A percentile compares a stretch with the other conserved stretches of the same genome.
These are phyloP conservation scores for Persicaria maculosa DNA, from an alignment of 148 eudicot species.

Conservation along the genomic window DNA sequence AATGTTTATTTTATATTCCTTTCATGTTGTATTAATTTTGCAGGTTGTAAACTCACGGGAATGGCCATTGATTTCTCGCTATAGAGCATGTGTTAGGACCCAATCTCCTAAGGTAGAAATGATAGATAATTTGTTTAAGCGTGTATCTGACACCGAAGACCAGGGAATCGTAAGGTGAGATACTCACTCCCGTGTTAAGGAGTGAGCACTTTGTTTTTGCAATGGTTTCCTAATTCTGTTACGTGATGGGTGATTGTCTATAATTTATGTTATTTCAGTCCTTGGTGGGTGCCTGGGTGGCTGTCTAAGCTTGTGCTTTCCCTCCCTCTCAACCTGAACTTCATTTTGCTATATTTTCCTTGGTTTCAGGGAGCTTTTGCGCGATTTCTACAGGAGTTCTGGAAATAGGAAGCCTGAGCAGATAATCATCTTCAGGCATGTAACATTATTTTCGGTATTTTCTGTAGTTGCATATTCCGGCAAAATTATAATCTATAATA, in stretches of 20 bases:
- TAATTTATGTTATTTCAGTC: not conserved
- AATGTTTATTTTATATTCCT: too few species aligned
- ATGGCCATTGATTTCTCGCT: slow-evolving; percentile 70
- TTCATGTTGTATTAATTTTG: not conserved
- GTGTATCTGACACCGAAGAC: slow-evolving; percentile 53
- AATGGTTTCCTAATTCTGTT: not conserved
- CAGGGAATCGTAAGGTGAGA: slow-evolving; percentile 62
- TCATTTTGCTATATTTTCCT: not conserved
- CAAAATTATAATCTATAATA: not conserved
- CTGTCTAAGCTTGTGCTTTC: not conserved
- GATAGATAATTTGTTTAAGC: slow-evolving; percentile 63
- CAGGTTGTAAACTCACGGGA: slow-evolving; percentile 78
- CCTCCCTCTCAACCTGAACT: not conserved
- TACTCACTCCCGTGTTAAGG: not conserved
- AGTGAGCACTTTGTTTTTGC: too few species aligned
- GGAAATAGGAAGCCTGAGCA: slow-evolving; percentile 36
- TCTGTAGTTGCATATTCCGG: not conserved
- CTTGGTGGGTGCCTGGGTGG: too few species aligned
- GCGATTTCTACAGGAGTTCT: slow-evolving; percentile 32
- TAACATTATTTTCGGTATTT: not conserved
- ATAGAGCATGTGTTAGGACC: slow-evolving; percentile 59
- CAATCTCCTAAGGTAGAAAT: slow-evolving; percentile 71
- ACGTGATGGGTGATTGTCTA: not conserved
- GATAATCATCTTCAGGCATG: slow-evolving; percentile 37
- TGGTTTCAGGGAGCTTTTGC: slow-evolving; percentile 28